Percentiles rank a stretch among this genome's conserved stretches.
phyloP scores from a whole-genome alignment of 169 alveolate genomes.

The Plasmodium adleri region DNA sequence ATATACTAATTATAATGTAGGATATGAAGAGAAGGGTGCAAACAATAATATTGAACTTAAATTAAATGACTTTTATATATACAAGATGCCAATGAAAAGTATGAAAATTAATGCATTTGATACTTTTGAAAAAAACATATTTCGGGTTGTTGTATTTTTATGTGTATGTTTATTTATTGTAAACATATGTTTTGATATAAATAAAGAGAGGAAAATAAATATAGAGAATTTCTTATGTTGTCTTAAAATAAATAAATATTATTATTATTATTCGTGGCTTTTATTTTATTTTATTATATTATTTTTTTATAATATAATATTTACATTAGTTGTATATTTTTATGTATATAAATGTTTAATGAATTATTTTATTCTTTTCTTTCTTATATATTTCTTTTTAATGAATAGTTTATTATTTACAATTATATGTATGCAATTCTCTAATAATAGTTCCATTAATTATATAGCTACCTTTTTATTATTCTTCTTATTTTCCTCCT shows the following conservation, averaged over 20 bases:
- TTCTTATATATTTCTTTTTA: conserved; percentile 24
- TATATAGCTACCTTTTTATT: conserved; percentile 57
- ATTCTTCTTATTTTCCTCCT: conserved; percentile 47
- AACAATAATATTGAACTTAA: background rate
- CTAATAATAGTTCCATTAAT: conserved; percentile 53
- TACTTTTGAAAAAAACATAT: conserved; percentile 55
- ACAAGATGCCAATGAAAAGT: conserved; percentile 36
- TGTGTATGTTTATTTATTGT: conserved; percentile 53
- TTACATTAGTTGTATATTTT: conserved; percentile 29
- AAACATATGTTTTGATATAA: conserved; percentile 60
- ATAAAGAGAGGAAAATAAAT: conserved; percentile 44
- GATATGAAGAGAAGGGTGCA: background rate
- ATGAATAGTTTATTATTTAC: conserved; percentile 58
- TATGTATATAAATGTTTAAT: conserved; percentile 20
- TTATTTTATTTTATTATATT: conserved; percentile 45
- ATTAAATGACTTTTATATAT: conserved; percentile 28
- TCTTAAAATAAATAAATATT: conserved; percentile 60
- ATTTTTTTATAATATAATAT: conserved; percentile 41
- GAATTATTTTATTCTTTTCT: conserved; percentile 32
- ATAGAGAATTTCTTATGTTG: conserved; percentile 63
- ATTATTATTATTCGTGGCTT: conserved; percentile 61
- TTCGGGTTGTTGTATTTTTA: conserved; percentile 41
- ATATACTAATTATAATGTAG: background rate
- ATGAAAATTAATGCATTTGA: conserved; percentile 67
- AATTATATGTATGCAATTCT: conserved; percentile 57